Evolutionary conservation across 73 alveolate species (phyloP), one percentile per base, ranked within the genome.

Genomic region (Stentor roeselii): DNA sequence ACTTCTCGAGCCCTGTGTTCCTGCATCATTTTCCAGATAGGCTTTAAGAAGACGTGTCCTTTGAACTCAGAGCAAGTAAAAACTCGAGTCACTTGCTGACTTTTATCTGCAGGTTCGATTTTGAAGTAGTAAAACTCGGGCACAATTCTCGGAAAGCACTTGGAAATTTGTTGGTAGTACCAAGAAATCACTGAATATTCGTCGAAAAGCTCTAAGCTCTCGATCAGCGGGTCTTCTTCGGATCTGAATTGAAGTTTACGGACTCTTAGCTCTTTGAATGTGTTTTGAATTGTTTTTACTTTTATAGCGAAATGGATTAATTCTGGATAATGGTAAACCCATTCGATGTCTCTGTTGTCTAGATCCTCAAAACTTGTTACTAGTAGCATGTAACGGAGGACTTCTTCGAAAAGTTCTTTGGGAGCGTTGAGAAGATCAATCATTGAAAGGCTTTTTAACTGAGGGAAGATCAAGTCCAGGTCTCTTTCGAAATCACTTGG

Each of bases 21-120:
- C 80, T 67, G 21, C 80, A 67, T 67, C 42, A 67, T 32, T 34
- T 67, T 40, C 21, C 42, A 0, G 1, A 67, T 2, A 21, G n/a
- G 27, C 11, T 67, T 21, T 67, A 67, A 67, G 34, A 67, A 67
- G 0, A 67, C 41, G 34, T n/a, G 41, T 11, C 80, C 80, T 67
- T 67, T 67, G 34, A 27, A 67, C 41, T 67, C 41, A 1, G 15
- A 15, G 34, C 42, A 21, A 67, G 50, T 67, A 2, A 67, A 67
- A 67, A n/a, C 80, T 15, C 80, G 80, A 67, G 80, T 21, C 11
- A 67, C 80, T 1, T 67, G 41, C n/a, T 27, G 21, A 11, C 34
- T 32, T 0, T 21, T 21, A 2, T 67, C 80, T 21, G 11, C 37
- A 21, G 80, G 80, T n/a, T 67, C 80, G 1, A 67, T n/a, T 67